Conservation (phyloP, 2,329 filamentous ascomycete genomes). For the Rhynchosporium graminicola region DNA sequence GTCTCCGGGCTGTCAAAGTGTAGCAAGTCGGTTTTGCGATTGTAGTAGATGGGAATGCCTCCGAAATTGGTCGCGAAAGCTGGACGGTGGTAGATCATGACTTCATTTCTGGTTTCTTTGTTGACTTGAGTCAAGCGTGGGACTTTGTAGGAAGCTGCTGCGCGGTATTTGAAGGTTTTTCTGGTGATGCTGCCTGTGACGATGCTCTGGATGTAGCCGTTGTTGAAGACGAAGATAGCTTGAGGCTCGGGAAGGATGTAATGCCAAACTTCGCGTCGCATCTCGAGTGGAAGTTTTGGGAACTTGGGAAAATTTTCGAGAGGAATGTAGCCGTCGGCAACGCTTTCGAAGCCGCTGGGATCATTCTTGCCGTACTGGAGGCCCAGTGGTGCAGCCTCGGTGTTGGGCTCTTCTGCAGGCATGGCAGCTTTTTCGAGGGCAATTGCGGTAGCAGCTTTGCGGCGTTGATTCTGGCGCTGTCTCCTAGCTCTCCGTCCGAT, state of each 20-base stretch:
- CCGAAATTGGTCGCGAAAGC: conserved; percentile 7
- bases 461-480: neutral
- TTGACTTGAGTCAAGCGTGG: conserved; percentile 1
- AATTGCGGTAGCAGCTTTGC: neutral
- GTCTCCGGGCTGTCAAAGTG: conserved; percentile 11
- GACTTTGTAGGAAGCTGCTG: conserved; percentile 4
- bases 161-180: neutral
- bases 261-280: conserved; percentile 4
- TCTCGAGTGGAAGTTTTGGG: conserved; percentile 8
- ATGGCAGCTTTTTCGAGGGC: neutral
- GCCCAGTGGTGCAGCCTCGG: neutral
- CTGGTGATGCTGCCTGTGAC: neutral
- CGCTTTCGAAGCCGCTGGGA: conserved; percentile 8
- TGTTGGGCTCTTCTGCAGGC: neutral
- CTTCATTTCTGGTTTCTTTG: conserved; percentile 4
- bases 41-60: conserved; percentile 11
- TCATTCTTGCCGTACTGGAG: conserved; percentile 7
- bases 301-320: neutral
- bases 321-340: conserved; percentile 8
- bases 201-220: neutral
- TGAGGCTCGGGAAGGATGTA: conserved; percentile 12
- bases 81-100: conserved; percentile 9
- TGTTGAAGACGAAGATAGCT: conserved; percentile 5
- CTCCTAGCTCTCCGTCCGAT: neutral
- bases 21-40: conserved; percentile 3